phyloP scores from a whole-genome alignment of 306 rosid genomes.

The Cucumis cinereus region DNA sequence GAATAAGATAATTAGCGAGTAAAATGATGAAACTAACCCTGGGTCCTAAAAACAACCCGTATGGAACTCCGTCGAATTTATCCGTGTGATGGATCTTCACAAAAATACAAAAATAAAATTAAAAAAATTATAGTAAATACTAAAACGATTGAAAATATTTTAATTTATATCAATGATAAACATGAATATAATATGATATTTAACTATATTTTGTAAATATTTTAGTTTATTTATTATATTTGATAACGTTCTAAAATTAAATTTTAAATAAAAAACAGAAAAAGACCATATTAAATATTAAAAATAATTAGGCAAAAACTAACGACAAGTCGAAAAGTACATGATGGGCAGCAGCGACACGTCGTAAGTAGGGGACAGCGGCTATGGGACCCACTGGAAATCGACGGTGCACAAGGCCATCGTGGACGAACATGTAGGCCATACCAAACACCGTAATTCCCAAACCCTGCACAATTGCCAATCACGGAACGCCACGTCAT shows the following conservation, averaged over 20 bases:
- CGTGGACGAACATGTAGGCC: constrained; percentile 97
- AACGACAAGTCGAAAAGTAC: constrained; percentile 17
- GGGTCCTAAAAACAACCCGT: constrained; percentile 86
- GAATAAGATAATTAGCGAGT: too few relatives aligned
- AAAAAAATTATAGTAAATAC: too few relatives aligned
- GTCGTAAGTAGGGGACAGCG: constrained; percentile 63
- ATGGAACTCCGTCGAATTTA: constrained; percentile 65
- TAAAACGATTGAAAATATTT: too few relatives aligned
- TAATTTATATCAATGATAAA: too few relatives aligned
- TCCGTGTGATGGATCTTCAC: constrained; percentile 66
- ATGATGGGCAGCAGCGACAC: constrained; percentile 80
- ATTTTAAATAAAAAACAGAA: neutral
- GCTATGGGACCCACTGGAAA: constrained; percentile 92
- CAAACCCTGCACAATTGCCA: constrained; percentile 37
- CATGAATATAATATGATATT: too few relatives aligned
- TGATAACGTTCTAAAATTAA: neutral
- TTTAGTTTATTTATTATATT: too few relatives aligned
- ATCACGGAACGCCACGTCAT: neutral
- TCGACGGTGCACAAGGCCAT: constrained; percentile 79
- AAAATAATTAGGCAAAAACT: neutral
- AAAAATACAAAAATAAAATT: neutral
- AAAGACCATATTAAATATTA: neutral
- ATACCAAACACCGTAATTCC: constrained; percentile 84
- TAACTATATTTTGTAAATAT: too few relatives aligned
- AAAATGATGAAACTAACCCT: constrained; percentile 24